Evolutionary conservation across 2,329 filamentous ascomycete species (phyloP).

Genomic region (Fusarium cicatricum): DNA sequence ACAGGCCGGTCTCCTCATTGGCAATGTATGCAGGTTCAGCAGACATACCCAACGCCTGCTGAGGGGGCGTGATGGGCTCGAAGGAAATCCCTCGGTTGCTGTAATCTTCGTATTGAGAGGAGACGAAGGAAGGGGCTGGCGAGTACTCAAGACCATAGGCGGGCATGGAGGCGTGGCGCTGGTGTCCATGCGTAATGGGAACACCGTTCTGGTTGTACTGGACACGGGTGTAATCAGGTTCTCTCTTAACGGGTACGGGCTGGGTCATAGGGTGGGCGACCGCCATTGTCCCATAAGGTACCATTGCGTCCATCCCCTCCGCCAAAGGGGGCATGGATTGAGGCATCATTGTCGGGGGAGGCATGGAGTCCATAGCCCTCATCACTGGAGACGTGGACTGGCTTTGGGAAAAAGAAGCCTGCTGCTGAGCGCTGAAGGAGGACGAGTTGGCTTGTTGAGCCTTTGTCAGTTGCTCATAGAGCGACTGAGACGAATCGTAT

Average conservation of each 20-base stretch:
- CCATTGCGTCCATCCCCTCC: conserved; percentile 77
- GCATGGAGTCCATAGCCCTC: conserved; percentile 93
- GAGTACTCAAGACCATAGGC: conserved; percentile 96
- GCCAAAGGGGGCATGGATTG: conserved; percentile 64
- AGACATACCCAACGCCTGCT: conserved; percentile 82
- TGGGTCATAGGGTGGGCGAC: conserved; percentile 76
- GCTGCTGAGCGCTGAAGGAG: conserved; percentile 85
- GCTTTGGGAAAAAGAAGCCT: conserved; percentile 71
- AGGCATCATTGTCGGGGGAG: conserved; percentile 82
- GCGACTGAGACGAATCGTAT: conserved; percentile 98
- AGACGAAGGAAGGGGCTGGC: conserved; percentile 95
- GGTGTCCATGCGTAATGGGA: conserved; percentile 81
- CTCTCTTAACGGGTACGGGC: conserved; percentile 79
- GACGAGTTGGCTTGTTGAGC: conserved; percentile 98
- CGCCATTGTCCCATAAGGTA: conserved; percentile 72
- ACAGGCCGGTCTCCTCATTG: conserved; percentile 95
- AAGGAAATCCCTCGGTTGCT: conserved; percentile 95
- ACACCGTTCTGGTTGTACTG: conserved; percentile 95
- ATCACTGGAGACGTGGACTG: conserved; percentile 90
- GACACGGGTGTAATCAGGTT: conserved; percentile 81
- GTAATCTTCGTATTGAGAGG: conserved; percentile 98
- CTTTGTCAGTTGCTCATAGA: conserved; percentile 99
- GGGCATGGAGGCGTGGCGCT: conserved; percentile 98
- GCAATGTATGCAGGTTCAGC: conserved; percentile 96
- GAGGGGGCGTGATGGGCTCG: conserved; percentile 95